A percentile compares a stretch with the other conserved stretches of the same genome.
Evolutionary conservation across 306 rosid species (phyloP).

Genomic region (Erythrophleum fordii): DNA sequence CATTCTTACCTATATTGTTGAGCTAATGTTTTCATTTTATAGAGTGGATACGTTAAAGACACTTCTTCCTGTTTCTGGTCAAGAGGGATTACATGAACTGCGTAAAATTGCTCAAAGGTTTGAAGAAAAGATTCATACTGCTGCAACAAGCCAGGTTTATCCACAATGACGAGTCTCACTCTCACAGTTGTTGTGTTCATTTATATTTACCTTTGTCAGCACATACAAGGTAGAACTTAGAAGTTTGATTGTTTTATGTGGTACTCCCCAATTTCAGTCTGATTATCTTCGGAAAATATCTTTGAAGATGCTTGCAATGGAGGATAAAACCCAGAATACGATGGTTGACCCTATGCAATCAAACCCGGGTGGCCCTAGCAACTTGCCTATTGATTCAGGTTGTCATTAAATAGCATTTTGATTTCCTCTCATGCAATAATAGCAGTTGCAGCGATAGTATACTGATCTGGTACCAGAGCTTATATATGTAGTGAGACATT

Average conservation of each 20-base stretch:
- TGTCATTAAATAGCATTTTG: slow-evolving; percentile 10
- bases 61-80: slow-evolving; percentile 67
- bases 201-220: slow-evolving; percentile 2
- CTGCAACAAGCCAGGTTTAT: slow-evolving; percentile 71
- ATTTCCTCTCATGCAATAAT: neutral
- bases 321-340: slow-evolving; percentile 48
- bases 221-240: neutral
- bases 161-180: neutral
- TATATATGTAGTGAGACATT: neutral
- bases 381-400: slow-evolving; percentile 73
- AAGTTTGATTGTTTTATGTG: slow-evolving; percentile 18
- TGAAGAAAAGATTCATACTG: slow-evolving; percentile 74
- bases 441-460: neutral
- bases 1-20: neutral
- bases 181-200: neutral
- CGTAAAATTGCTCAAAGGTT: slow-evolving; percentile 72
- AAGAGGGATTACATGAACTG: slow-evolving; percentile 68
- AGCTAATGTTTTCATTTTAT: slow-evolving; percentile 22
- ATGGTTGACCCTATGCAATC: slow-evolving; percentile 38
- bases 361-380: slow-evolving; percentile 55
- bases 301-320: slow-evolving; percentile 39
- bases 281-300: slow-evolving; percentile 31
- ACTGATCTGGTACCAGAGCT: neutral
- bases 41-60: slow-evolving; percentile 79
- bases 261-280: slow-evolving; percentile 25